Evolutionary conservation across 495 filamentous ascomycete species (phyloP), one percentile per base, ranked within the genome.

Genomic region (Neohortaea acidophila): DNA sequence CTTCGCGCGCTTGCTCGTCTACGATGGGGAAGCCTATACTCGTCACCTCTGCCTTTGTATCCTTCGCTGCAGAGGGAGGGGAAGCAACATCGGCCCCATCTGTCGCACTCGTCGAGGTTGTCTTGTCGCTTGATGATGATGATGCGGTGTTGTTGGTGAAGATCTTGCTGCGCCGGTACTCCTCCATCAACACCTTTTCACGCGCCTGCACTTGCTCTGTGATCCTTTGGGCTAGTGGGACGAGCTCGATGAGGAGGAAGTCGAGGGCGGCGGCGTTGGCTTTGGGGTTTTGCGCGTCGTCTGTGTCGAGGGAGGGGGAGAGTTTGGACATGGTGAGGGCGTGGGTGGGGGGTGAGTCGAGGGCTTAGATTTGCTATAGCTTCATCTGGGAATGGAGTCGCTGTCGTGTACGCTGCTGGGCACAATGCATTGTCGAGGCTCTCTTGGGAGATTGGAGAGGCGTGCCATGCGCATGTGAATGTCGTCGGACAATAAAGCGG

Each of bases 181-280:
- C 45, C 33, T 59, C 60, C 9, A 41, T 32, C 36, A 51, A 43
- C 2, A 54, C 47, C 5, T 77, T 59, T 44, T 78, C 64, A 51
- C 64, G 60, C 10, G 73, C 69, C 21, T 35, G 30, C 4, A 44
- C 9, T 21, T 41, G 42, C 15, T 50, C 47, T 13, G 47, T 45
- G 7, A 96, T 58, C 37, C 89, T 73, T 57, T 89, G 84, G 2
- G 91, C 81, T 72, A 94, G 79, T 30, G 89, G 89, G 19, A 97
- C 89, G 35, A 97, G 68, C 62, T 97, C 89, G 51, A 97, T 94
- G 44, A 97, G 69, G 11, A 97, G 74, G 44, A 97, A 75, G 53
- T 97, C 89, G 39, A 96, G 72, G 45, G 78, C 81, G 22, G 87
- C 82, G 23, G 79, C 71, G 57, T 67, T 76, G 34, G 93, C 64